These are phyloP conservation scores for Coriaria nepalensis DNA, from an alignment of 306 rosid genomes.

Conservation along the genomic window DNA sequence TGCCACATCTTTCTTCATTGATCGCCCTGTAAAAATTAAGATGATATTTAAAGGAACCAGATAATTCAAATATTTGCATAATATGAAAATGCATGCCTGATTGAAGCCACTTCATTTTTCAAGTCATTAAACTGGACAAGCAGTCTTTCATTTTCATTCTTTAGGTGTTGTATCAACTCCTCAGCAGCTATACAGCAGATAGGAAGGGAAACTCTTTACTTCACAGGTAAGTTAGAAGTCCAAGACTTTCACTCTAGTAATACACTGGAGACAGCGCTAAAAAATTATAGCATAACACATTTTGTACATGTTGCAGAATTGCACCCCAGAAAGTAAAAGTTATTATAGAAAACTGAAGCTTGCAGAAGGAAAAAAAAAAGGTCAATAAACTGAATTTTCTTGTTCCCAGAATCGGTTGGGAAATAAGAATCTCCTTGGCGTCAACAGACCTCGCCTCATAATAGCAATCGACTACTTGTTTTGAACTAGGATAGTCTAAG, in stretches of 20 bases:
- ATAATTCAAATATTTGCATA: not conserved
- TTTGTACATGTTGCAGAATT: no score
- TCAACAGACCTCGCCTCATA: no score
- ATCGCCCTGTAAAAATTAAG: slow-evolving; percentile 36
- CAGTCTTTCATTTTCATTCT: slow-evolving; percentile 44
- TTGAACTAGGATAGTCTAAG: no score
- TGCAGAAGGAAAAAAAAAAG: no score
- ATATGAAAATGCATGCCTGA: slow-evolving; percentile 37
- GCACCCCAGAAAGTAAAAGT: no score
- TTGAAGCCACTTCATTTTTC: slow-evolving; percentile 46
- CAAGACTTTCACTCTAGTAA: not conserved
- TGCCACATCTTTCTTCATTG: slow-evolving; percentile 32
- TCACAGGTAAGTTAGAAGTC: slow-evolving; percentile 6
- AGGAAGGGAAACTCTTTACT: not conserved
- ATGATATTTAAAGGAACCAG: not conserved
- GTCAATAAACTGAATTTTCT: no score
- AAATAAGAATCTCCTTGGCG: no score
- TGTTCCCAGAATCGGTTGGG: no score
- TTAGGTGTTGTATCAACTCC: slow-evolving; percentile 55
- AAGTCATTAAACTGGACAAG: slow-evolving; percentile 39
- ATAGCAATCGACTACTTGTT: no score
- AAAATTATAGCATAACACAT: no score
- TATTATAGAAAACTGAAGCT: no score
- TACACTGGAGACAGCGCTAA: no score
- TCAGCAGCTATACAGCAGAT: slow-evolving; percentile 51